Evolutionary conservation across 2,329 filamentous ascomycete genomes (phyloP).

Genomic region (Tolypocladium endophyticum): DNA sequence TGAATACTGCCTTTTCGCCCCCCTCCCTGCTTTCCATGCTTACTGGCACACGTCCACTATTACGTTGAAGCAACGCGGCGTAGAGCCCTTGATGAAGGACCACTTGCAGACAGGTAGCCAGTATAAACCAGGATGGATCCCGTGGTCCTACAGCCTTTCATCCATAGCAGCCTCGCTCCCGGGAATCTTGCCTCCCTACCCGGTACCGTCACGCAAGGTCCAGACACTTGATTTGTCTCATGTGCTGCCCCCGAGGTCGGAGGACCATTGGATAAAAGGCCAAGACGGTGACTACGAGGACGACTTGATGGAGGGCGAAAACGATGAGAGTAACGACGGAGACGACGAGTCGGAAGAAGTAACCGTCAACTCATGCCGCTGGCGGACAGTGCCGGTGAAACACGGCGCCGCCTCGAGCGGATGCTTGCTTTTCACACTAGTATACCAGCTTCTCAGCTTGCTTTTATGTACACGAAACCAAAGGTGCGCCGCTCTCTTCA

Average conservation of each 20-base stretch:
- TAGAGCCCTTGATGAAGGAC: neutral
- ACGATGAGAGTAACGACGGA: too few species aligned
- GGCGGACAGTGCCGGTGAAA: neutral
- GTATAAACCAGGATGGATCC: neutral
- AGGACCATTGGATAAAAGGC: too few species aligned
- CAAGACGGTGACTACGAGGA: too few species aligned
- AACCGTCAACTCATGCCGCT: neutral
- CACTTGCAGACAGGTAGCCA: neutral
- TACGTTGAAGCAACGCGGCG: too few species aligned
- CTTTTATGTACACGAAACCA: neutral
- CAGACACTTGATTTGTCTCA: neutral
- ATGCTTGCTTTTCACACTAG: neutral
- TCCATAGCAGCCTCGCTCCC: neutral
- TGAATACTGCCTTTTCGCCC: neutral
- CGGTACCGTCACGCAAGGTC: neutral
- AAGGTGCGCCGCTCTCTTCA: neutral
- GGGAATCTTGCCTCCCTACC: neutral
- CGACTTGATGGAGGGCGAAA: too few species aligned
- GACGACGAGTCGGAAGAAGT: neutral
- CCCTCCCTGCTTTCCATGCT: neutral
- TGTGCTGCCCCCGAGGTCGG: neutral
- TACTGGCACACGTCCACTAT: neutral
- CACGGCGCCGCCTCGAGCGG: neutral
- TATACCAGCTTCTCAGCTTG: neutral
- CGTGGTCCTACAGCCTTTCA: neutral